Base-by-base conservation (phyloP, 345 rosid genomes). In the Stellera chamaejasme region DNA sequence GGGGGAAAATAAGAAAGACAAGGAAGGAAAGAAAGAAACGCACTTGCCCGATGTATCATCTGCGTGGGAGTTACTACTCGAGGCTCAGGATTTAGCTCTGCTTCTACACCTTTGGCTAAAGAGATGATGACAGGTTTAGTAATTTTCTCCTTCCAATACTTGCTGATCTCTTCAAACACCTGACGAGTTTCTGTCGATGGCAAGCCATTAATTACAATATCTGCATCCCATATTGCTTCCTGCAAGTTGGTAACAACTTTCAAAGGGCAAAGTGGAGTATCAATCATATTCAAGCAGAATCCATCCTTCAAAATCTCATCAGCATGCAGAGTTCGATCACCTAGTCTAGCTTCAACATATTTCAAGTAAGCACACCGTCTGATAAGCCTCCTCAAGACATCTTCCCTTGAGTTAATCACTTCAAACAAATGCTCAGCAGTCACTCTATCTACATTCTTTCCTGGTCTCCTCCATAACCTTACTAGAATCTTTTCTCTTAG, bases 141-240 rank as follows among this genome's bases (percentile, higher is more conserved):
- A 23, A 93, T 73, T 55, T 97, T 84, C 71, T 93, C 97, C 69
- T 89, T 74, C 99, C 99, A 93, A 58, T 87, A 93, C 50, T 48
- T 72, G 43, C 82, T 84, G 48, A 93, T 89, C 71, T 89, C 97
- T 71, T 89, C 91, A 58, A 93, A 93, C 58, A 93, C 96, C 75
- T 78, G 71, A 0, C 59, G 69, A 10, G 97, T 89, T 68, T 93
- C 97, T 0, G 97, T 89, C 6, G 99, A 93, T 44, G 99, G 99
- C 79, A 93, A 73, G 13, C 94, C 99, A 72, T 93, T 93, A 44
- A 93, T 82, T 45, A 93, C 90, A 27, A 93, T 75, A 72, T 93
- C 99, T 9, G 99, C 97, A 76, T 93, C 99, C 97, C 99, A 93
- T 42, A 89, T 91, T 60, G 96, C 99, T 73, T 93, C 99, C 65